Evolutionary conservation across 768 basidiomycete species (phyloP).

Genomic region (Leccinum disarticulatum): DNA sequence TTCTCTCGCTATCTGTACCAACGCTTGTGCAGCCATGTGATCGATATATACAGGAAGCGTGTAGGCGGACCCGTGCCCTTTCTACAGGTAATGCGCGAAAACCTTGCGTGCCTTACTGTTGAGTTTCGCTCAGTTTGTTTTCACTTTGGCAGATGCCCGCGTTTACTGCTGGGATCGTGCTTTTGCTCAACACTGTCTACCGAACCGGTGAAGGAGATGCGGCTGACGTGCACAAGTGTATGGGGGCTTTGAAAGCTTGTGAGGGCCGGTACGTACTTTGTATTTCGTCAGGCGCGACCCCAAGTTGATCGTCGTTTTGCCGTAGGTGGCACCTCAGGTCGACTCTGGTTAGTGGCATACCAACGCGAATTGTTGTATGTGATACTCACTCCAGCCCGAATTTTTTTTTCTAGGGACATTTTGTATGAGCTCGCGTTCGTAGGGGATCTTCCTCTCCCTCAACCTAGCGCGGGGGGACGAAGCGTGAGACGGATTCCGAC

Average conservation of each 20-base stretch:
- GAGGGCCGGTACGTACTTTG: constrained; percentile 35
- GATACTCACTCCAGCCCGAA: background rate
- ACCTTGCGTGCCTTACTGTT: background rate
- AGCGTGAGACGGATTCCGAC: constrained; percentile 64
- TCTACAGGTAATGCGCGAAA: constrained; percentile 29
- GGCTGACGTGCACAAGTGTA: constrained; percentile 51
- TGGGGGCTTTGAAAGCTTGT: constrained; percentile 38
- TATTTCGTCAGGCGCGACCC: background rate
- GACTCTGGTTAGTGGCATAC: constrained; percentile 42
- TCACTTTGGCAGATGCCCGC: constrained; percentile 34
- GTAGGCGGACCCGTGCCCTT: constrained; percentile 23
- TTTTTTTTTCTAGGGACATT: constrained; percentile 53
- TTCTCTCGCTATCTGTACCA: constrained; percentile 83
- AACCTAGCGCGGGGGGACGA: constrained; percentile 51
- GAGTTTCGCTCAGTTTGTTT: background rate
- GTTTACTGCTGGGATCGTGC: constrained; percentile 50
- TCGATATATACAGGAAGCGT: constrained; percentile 54
- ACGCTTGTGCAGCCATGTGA: constrained; percentile 70
- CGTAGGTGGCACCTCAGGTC: constrained; percentile 49
- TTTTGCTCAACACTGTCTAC: constrained; percentile 47
- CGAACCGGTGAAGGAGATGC: constrained; percentile 45
- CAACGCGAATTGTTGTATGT: background rate
- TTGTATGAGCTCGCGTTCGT: constrained; percentile 72
- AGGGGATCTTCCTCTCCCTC: constrained; percentile 68
- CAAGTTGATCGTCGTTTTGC: background rate